Evolutionary conservation across 129 eudicot genomes (phyloP).

Genomic region (Flaveria sonorensis): DNA sequence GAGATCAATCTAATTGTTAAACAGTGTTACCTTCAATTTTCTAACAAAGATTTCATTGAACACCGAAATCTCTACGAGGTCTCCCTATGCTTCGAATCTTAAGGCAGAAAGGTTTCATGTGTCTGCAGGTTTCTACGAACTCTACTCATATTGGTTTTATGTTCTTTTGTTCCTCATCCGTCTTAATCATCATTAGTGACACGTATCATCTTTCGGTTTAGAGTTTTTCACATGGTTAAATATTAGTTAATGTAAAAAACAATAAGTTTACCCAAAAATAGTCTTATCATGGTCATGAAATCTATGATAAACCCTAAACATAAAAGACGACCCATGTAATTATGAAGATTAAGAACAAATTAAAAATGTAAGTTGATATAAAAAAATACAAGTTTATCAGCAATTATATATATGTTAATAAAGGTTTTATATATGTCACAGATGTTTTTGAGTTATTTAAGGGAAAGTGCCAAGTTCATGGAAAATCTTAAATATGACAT

Average conservation of each 20-base stretch:
- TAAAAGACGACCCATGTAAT: no score
- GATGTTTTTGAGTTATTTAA: constrained; percentile 38
- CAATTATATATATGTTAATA: no score
- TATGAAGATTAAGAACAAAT: no score
- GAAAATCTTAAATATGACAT: constrained; percentile 17
- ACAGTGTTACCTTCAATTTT: constrained; percentile 15
- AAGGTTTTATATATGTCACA: neutral
- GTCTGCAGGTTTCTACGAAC: constrained; percentile 35
- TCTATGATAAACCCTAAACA: no score
- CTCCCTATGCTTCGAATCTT: constrained; percentile 51
- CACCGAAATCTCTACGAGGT: constrained; percentile 29
- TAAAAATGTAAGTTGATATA: no score
- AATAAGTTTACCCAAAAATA: no score
- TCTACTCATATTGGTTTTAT: neutral
- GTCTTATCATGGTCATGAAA: no score
- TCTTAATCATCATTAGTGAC: no score
- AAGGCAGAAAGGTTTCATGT: constrained; percentile 54
- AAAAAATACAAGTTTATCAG: no score
- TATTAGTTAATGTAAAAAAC: no score
- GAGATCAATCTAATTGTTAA: constrained; percentile 38
- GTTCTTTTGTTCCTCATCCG: neutral
- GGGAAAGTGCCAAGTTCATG: constrained; percentile 24
- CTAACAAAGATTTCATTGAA: neutral
- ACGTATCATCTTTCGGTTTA: no score
- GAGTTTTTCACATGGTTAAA: no score